These are phyloP conservation scores for Debaryomyces psychrophilus DNA, from an alignment of 1,139 yeast species.

Conservation along the genomic window DNA sequence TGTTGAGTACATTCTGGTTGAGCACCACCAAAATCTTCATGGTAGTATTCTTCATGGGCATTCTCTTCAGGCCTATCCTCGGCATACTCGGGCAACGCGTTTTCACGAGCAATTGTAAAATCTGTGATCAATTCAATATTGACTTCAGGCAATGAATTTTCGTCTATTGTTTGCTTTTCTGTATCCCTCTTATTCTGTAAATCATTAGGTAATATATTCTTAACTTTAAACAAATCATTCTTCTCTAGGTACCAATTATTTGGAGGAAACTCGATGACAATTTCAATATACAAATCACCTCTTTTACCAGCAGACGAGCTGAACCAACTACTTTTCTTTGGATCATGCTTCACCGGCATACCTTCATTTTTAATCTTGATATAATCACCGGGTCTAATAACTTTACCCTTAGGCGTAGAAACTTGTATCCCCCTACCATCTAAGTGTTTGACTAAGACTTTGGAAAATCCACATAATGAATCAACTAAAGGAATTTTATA, in stretches of 20 bases:
- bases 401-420: constrained; percentile 73
- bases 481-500: constrained; percentile 72
- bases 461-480: constrained; percentile 79
- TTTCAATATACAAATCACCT: constrained; percentile 76
- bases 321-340: constrained; percentile 37
- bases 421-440: constrained; percentile 77
- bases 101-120: constrained; percentile 34
- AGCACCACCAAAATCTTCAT: constrained; percentile 20
- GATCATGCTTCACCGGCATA: constrained; percentile 63
- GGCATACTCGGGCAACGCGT: constrained; percentile 41
- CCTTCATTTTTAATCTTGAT: constrained; percentile 77
- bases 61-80: constrained; percentile 27
- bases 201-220: constrained; percentile 56
- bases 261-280: constrained; percentile 79
- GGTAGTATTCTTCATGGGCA: constrained; percentile 15
- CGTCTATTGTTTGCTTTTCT: constrained; percentile 29
- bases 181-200: constrained; percentile 27
- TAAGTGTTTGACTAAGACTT: constrained; percentile 68
- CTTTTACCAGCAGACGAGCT: constrained; percentile 29
- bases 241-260: constrained; percentile 79
- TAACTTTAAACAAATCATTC: constrained; percentile 56
- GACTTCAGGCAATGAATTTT: constrained; percentile 34
- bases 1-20: constrained; percentile 50
- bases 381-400: constrained; percentile 75
- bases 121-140: constrained; percentile 48